Evolutionary conservation across 345 rosid species (phyloP).

Genomic region (Ailanthus altissimus): DNA sequence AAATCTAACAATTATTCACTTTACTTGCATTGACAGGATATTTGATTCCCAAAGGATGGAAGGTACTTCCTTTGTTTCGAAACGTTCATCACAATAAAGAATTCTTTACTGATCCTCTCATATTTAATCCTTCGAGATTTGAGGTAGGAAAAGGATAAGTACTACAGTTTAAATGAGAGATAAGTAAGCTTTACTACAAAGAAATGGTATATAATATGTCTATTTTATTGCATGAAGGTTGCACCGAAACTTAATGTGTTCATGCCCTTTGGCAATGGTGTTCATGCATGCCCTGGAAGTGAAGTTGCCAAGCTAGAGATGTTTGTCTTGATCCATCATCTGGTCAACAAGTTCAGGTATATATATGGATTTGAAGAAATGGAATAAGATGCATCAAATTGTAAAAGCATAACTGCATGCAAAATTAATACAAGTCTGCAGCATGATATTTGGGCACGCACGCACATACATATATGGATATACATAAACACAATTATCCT

Average conservation of each 20-base stretch:
- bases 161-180: not conserved
- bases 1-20: not conserved
- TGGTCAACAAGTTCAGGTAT: slow-evolving; percentile 53
- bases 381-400: not conserved
- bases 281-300: slow-evolving; percentile 55
- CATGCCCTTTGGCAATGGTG: slow-evolving; percentile 55
- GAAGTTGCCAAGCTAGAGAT: slow-evolving; percentile 59
- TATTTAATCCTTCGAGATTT: slow-evolving; percentile 55
- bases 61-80: slow-evolving; percentile 56
- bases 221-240: slow-evolving; percentile 23
- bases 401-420: not conserved
- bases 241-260: slow-evolving; percentile 44
- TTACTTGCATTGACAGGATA: slow-evolving; percentile 33
- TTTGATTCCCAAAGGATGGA: slow-evolving; percentile 63
- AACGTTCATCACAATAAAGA: slow-evolving; percentile 51
- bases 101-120: slow-evolving; percentile 42
- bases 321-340: slow-evolving; percentile 43
- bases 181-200: not conserved
- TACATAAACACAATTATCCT: not conserved
- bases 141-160: slow-evolving; percentile 25
- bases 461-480: no score
- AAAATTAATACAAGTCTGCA: no score
- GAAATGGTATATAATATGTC: no score
- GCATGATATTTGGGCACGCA: no score
- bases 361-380: not conserved